These are phyloP conservation scores for Panicum hallii DNA, from an alignment of 202 grass and related monocot genomes.

Conservation along the genomic window DNA sequence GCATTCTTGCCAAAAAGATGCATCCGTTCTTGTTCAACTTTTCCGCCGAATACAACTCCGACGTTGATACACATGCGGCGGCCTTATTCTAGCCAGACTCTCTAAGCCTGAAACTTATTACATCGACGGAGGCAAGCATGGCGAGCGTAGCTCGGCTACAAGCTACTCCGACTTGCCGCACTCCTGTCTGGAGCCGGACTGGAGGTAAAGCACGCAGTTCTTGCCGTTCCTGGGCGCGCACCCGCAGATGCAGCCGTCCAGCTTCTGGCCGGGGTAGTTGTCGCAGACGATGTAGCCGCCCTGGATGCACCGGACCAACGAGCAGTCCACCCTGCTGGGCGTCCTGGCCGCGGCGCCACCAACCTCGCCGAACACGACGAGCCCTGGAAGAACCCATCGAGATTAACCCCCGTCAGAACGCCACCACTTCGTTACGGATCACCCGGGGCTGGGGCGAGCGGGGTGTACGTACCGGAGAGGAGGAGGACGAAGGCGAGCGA, in stretches of 20 bases:
- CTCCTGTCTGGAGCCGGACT: not conserved
- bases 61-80: no score
- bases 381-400: not conserved
- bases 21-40: not conserved
- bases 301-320: conserved; percentile 37
- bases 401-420: not conserved
- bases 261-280: conserved; percentile 32
- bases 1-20: not conserved
- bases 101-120: not conserved
- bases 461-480: conserved; percentile 8
- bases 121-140: not conserved
- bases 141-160: not conserved
- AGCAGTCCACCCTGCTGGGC: conserved; percentile 21
- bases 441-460: no score
- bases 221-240: conserved; percentile 49
- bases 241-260: conserved; percentile 46
- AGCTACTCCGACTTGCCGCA: not conserved
- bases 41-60: not conserved
- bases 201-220: conserved; percentile 48
- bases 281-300: conserved; percentile 57
- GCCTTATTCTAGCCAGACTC: not conserved
- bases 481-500: not conserved
- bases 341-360: not conserved
- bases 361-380: conserved; percentile 27
- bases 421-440: not conserved